A percentile compares a stretch with the other conserved stretches of the same genome.
Conservation (phyloP, 1,139 yeast species). For the Candida sp. region DNA sequence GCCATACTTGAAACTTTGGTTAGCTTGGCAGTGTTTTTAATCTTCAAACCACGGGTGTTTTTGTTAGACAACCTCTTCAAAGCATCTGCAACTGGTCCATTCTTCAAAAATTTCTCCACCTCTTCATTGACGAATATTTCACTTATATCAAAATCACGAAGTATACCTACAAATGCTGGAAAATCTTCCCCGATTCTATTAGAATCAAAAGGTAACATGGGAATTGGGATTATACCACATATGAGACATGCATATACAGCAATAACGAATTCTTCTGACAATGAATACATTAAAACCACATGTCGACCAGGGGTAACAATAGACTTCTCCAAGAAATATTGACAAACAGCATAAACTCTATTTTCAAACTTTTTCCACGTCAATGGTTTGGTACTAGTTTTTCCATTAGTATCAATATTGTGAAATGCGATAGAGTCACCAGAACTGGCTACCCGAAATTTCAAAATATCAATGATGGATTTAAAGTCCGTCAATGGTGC, state of each 20-base stretch:
- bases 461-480: slow-evolving; percentile 69
- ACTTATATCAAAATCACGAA: slow-evolving; percentile 67
- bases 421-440: slow-evolving; percentile 84
- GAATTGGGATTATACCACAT: slow-evolving; percentile 78
- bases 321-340: slow-evolving; percentile 50
- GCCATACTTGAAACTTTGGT: slow-evolving; percentile 54
- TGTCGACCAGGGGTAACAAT: slow-evolving; percentile 62
- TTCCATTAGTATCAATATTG: slow-evolving; percentile 52
- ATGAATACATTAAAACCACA: slow-evolving; percentile 79
- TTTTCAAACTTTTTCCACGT: slow-evolving; percentile 88
- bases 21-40: slow-evolving; percentile 67
- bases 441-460: slow-evolving; percentile 71
- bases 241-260: slow-evolving; percentile 85
- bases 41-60: slow-evolving; percentile 46
- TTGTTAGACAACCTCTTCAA: slow-evolving; percentile 53
- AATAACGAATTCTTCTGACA: slow-evolving; percentile 82
- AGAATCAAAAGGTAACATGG: slow-evolving; percentile 73
- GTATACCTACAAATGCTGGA: slow-evolving; percentile 61
- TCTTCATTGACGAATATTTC: slow-evolving; percentile 80
- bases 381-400: slow-evolving; percentile 49
- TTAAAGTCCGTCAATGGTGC: slow-evolving; percentile 71
- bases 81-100: slow-evolving; percentile 62
- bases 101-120: slow-evolving; percentile 66
- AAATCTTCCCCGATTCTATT: slow-evolving; percentile 73
- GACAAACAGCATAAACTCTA: slow-evolving; percentile 70